Percentiles rank a stretch among this genome's conserved stretches.
These are phyloP conservation scores for Taphrina sp. DNA, from an alignment of 1,139 yeast genomes.

Conservation along the genomic window DNA sequence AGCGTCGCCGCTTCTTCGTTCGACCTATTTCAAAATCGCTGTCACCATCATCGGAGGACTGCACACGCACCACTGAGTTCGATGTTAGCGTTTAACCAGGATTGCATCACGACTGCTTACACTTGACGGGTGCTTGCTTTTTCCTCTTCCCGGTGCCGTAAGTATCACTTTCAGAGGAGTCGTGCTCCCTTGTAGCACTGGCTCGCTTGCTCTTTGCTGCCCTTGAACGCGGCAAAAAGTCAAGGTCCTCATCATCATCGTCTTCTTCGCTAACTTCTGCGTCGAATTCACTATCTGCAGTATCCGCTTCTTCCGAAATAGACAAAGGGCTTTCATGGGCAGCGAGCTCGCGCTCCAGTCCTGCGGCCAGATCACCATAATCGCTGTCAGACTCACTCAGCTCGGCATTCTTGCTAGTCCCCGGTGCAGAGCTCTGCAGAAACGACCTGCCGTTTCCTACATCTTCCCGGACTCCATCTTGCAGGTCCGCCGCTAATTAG, in stretches of 20 bases:
- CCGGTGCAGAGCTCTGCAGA: too few species aligned
- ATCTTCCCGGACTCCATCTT: not conserved
- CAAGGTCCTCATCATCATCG: constrained; percentile 20
- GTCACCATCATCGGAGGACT: constrained; percentile 18
- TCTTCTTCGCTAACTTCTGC: not conserved
- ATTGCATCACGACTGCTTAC: too few species aligned
- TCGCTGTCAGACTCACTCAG: constrained; percentile 8
- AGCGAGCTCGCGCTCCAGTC: constrained; percentile 11
- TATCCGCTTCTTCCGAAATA: not conserved
- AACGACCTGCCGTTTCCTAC: not conserved
- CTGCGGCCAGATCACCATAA: constrained; percentile 9
- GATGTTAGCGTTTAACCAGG: not conserved
- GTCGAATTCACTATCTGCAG: constrained; percentile 10
- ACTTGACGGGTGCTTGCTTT: too few species aligned
- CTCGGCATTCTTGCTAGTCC: too few species aligned
- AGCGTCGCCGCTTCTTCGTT: constrained; percentile 19
- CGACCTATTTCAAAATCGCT: constrained; percentile 22
- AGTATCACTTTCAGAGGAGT: constrained; percentile 17
- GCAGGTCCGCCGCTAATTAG: too few species aligned
- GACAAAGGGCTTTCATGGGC: not conserved
- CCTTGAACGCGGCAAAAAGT: constrained; percentile 12
- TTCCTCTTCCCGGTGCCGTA: constrained; percentile 8
- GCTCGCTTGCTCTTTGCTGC: constrained; percentile 5
- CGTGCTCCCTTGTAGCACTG: constrained; percentile 3
- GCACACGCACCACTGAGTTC: not conserved